These are phyloP conservation scores for Salix brachista DNA, from an alignment of 345 rosid genomes.

Conservation along the genomic window DNA sequence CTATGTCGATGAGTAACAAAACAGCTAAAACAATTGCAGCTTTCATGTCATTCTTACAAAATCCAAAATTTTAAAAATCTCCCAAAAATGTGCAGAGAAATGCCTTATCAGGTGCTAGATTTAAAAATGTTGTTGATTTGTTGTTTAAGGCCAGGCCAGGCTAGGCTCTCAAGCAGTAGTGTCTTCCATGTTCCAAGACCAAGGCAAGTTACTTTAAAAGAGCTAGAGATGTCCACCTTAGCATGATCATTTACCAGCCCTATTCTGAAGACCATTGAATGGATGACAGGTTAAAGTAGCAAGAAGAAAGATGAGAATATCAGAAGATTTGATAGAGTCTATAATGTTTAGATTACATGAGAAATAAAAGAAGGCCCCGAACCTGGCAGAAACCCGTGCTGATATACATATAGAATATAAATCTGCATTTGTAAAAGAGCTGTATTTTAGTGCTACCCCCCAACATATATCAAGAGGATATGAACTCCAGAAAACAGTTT, in stretches of 20 bases:
- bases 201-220: not conserved
- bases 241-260: not conserved
- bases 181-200: not conserved
- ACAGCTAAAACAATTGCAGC: not conserved
- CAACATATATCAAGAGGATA: not conserved
- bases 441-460: not conserved
- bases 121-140: not conserved
- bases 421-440: slow-evolving; percentile 19
- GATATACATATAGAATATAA: slow-evolving; percentile 16
- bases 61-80: not conserved
- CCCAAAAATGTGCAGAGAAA: not conserved
- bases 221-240: not conserved
- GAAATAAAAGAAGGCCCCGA: not conserved
- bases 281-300: not conserved
- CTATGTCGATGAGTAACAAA: not conserved
- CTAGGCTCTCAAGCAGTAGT: not conserved
- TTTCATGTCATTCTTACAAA: not conserved
- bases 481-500: not conserved
- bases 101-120: not conserved
- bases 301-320: not conserved
- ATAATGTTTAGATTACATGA: not conserved
- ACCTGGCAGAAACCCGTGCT: slow-evolving; percentile 27
- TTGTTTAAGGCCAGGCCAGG: not conserved
- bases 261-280: not conserved
- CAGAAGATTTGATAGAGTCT: not conserved